Evolutionary conservation across 1,284 basidiomycete species (phyloP).

Genomic region (Rhodotorula sp.): DNA sequence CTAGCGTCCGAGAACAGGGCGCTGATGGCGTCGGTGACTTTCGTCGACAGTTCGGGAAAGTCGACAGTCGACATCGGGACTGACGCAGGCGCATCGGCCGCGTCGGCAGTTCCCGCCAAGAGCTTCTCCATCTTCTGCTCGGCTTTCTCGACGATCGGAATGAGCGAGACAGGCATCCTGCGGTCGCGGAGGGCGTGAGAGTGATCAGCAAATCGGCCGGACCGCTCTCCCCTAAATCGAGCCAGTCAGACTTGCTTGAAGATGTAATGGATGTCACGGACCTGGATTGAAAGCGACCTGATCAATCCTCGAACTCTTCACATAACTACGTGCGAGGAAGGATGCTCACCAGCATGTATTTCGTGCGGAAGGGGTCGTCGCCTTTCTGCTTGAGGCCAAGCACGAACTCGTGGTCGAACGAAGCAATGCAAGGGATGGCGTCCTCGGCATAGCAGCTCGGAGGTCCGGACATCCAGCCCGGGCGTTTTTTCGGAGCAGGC

Average conservation of each 20-base stretch:
- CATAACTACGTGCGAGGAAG: no score
- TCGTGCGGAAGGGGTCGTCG: constrained; percentile 3
- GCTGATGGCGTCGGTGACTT: not conserved
- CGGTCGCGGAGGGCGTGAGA: no score
- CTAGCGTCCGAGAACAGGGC: not conserved
- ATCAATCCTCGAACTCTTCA: no score
- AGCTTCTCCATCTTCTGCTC: constrained; percentile 5
- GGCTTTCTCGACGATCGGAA: not conserved
- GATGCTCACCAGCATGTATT: not conserved
- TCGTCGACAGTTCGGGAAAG: not conserved
- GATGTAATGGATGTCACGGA: constrained; percentile 23
- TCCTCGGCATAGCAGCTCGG: not conserved
- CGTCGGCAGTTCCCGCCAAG: no score
- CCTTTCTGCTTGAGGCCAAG: constrained; percentile 12
- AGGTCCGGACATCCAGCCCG: no score
- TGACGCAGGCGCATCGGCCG: no score
- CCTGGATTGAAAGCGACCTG: not conserved
- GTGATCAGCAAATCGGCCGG: no score
- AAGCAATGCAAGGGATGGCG: constrained; percentile 10
- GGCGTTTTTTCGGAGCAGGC: no score
- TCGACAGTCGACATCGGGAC: no score
- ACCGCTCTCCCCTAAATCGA: no score
- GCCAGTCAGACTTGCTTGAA: not conserved
- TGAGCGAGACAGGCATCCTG: constrained; percentile 5
- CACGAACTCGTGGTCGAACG: constrained; percentile 16